Base-by-base conservation (phyloP, 2,329 filamentous ascomycete genomes). In the Alternaria sp. region DNA sequence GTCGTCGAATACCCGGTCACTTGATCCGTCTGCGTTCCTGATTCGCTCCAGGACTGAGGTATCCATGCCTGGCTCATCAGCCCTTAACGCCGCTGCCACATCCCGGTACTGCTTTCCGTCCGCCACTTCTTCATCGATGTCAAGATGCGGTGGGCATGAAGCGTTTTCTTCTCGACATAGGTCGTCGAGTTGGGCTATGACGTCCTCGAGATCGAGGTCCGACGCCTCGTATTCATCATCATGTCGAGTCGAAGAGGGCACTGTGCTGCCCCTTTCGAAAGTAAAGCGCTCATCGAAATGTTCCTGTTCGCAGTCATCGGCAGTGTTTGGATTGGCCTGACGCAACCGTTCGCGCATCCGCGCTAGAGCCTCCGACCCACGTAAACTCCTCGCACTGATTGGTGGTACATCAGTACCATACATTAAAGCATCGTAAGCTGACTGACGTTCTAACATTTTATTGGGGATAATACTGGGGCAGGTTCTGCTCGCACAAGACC, bases 31-130 rank as follows among this genome's bases (percentile, higher is more conserved):
- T 2, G 68, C 69, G 21, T 53, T 17, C 8, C 49, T 52, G 51
- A 73, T 73, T 7, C 64, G 65, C 9, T 65, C 23, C 19, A 73
- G 57, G 12, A 70, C 28, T 6, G 44, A 36, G n/a, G 56, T 69
- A 51, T 72, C 47, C 25, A 69, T 50, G n/a, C 47, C 56, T 28
- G 52, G 40, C 46, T 43, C 45, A 40, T 25, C 13, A 5, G 19
- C 13, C 4, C 36, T 15, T 5, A 52, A 26, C 30, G 13, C 25
- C 49, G 47, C 15, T 23, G 36, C 23, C 21, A 36, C 25, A 45
- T 25, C 15, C 13, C 19, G 28, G 49, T 52, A 52, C 9, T 21
- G 5, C 3, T 40, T 13, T 32, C 19, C 32, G 10, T 40, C 19
- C 19, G 49, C 32, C 13, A 23, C 19, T 25, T 52, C 23, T 11